Evolutionary conservation across 345 rosid species (phyloP).

Genomic region (Pistacia atlantica): DNA sequence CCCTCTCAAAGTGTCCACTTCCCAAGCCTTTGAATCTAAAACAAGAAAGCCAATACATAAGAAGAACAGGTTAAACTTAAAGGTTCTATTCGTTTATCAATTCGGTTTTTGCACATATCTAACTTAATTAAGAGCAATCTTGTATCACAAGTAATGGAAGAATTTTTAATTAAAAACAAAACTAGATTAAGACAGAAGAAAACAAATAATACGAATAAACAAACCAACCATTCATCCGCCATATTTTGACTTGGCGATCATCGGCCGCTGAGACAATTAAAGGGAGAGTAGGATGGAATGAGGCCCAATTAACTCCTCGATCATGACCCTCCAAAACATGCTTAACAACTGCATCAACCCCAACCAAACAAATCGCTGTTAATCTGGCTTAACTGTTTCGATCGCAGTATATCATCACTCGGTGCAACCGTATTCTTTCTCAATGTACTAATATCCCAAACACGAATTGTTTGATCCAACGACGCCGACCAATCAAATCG

Average conservation of each 20-base stretch:
- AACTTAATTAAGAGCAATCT: too few species aligned
- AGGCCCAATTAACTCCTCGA: slow-evolving; percentile 96
- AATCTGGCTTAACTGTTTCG: slow-evolving; percentile 55
- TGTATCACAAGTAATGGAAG: too few species aligned
- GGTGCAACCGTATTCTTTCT: slow-evolving; percentile 82
- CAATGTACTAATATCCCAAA: slow-evolving; percentile 89
- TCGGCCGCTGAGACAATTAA: slow-evolving; percentile 93
- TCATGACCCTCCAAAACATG: slow-evolving; percentile 95
- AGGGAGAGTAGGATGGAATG: slow-evolving; percentile 90
- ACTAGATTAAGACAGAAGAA: too few species aligned
- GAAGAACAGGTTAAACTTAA: neutral
- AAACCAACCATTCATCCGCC: slow-evolving; percentile 84
- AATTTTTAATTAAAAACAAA: neutral
- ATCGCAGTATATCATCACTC: slow-evolving; percentile 75
- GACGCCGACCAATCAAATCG: slow-evolving; percentile 89
- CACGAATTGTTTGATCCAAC: slow-evolving; percentile 88
- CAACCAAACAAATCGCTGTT: slow-evolving; percentile 82
- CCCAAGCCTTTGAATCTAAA: slow-evolving; percentile 67
- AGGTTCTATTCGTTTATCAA: neutral
- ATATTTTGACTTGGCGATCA: slow-evolving; percentile 85
- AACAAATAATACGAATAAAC: neutral
- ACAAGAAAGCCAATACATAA: neutral
- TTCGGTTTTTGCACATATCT: too few species aligned
- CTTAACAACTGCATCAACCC: slow-evolving; percentile 84
- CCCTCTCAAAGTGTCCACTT: slow-evolving; percentile 63